These are phyloP conservation scores for Claviceps monticola DNA, from an alignment of 2,329 filamentous ascomycete species.

Conservation along the genomic window DNA sequence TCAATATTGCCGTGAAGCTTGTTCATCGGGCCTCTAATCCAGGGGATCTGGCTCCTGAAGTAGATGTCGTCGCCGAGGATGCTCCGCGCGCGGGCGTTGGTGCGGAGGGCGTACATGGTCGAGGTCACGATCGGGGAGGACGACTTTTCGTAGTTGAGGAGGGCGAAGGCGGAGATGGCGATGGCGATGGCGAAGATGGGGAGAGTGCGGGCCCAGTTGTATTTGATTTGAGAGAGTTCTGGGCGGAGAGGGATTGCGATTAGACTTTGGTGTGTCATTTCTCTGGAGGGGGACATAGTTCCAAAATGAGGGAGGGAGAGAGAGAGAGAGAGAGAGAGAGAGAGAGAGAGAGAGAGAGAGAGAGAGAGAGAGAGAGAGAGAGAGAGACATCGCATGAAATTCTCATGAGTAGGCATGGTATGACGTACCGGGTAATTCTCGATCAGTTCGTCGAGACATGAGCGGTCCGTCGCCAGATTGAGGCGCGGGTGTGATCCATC, in stretches of 20 bases:
- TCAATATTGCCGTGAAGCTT: constrained; percentile 85
- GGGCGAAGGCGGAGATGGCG: constrained; percentile 58
- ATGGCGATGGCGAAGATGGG: constrained; percentile 70
- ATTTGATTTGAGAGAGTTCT: constrained; percentile 30
- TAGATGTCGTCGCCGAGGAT: constrained; percentile 79
- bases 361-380: too few species aligned
- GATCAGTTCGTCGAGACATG: constrained; percentile 50
- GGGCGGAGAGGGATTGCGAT: background rate
- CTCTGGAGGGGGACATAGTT: background rate
- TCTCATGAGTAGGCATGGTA: too few species aligned
- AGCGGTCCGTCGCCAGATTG: constrained; percentile 47
- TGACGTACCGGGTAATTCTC: constrained; percentile 47
- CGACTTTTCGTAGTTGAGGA: constrained; percentile 98
- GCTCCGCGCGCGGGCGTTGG: constrained; percentile 58
- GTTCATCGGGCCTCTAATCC: constrained; percentile 80
- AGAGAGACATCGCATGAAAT: too few species aligned
- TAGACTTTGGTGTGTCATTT: constrained; percentile 4
- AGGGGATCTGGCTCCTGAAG: constrained; percentile 65
- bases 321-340: too few species aligned
- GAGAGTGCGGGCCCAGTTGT: constrained; percentile 57
- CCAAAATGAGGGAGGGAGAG: too few species aligned
- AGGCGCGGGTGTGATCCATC: constrained; percentile 39
- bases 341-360: too few species aligned
- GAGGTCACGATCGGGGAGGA: constrained; percentile 77
- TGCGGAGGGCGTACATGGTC: constrained; percentile 84